Conservation (phyloP, 2,329 filamentous ascomycete genomes). For the Fusarium neocosmosporiellum region DNA sequence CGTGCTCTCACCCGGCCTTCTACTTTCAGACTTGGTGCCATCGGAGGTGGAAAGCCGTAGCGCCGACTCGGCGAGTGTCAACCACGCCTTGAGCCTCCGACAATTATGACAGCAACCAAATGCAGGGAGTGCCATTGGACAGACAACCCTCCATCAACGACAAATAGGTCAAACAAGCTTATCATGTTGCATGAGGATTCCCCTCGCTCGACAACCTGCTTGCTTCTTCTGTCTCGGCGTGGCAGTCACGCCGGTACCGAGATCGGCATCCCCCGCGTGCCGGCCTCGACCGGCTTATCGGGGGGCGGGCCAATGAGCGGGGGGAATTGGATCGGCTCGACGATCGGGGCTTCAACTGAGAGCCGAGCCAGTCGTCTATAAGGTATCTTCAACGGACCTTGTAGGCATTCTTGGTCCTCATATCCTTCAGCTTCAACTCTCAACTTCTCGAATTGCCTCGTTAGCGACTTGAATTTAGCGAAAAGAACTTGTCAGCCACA, state of each 20-base stretch:
- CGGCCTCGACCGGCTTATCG: slow-evolving; percentile 7
- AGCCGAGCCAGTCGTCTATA: slow-evolving; percentile 15
- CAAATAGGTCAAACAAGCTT: background rate
- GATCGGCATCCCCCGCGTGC: slow-evolving; percentile 13
- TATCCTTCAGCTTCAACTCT: background rate
- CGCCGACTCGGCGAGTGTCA: slow-evolving; percentile 23
- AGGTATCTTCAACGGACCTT: slow-evolving; percentile 17
- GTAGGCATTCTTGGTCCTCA: background rate
- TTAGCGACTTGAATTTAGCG: background rate
- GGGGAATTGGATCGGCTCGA: slow-evolving; percentile 1
- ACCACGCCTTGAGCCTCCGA: slow-evolving; percentile 18
- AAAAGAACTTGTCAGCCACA: background rate
- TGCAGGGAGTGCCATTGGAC: slow-evolving; percentile 8
- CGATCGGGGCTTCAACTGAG: slow-evolving; percentile 30
- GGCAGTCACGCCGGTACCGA: slow-evolving; percentile 1
- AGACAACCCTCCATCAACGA: background rate
- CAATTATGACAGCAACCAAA: background rate
- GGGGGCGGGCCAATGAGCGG: slow-evolving; percentile 18
- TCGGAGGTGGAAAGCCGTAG: slow-evolving; percentile 21
- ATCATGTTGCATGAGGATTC: background rate
- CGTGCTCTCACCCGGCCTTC: slow-evolving; percentile 25
- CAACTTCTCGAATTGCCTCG: background rate
- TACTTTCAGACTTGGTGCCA: slow-evolving; percentile 13
- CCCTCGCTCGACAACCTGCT: slow-evolving; percentile 11
- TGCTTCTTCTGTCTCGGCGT: slow-evolving; percentile 4